Conservation (phyloP, 73 alveolate genomes). For the Halteria grandinella region DNA sequence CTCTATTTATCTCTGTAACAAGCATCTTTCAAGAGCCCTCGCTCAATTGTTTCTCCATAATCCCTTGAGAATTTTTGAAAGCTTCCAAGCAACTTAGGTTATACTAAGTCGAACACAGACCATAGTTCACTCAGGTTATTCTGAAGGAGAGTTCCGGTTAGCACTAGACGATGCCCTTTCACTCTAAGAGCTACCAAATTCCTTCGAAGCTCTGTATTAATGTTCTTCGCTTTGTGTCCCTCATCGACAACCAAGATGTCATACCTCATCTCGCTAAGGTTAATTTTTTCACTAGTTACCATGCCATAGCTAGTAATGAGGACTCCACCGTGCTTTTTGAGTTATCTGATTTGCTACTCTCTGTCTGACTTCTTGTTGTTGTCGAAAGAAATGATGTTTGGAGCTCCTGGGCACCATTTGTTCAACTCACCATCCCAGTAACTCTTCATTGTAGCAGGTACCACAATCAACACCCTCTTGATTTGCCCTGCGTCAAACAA, state of each 20-base stretch:
- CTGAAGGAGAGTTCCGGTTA: conserved; percentile 84
- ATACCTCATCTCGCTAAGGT: conserved; percentile 49
- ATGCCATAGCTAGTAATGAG: conserved; percentile 74
- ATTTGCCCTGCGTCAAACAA: conserved; percentile 49
- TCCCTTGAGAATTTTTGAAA: conserved; percentile 65
- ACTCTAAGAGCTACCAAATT: conserved; percentile 58
- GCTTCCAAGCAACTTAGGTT: conserved; percentile 77
- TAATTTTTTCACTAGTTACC: conserved; percentile 47
- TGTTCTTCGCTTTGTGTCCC: conserved; percentile 84
- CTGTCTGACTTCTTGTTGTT: conserved; percentile 55
- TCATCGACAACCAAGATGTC: conserved; percentile 88
- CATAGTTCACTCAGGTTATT: conserved; percentile 78
- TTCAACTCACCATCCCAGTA: conserved; percentile 63
- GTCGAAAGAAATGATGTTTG: conserved; percentile 44
- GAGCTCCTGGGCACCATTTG: conserved; percentile 55
- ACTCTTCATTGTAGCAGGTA: conserved; percentile 59
- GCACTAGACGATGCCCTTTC: conserved; percentile 62
- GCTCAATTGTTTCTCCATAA: conserved; percentile 76
- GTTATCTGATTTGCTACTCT: conserved; percentile 24
- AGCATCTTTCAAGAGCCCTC: conserved; percentile 77
- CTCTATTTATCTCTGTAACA: conserved; percentile 46
- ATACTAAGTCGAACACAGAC: conserved; percentile 78
- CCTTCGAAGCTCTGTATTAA: conserved; percentile 68
- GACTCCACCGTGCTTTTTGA: conserved; percentile 66
- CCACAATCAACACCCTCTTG: conserved; percentile 58